A percentile compares a stretch with the other conserved stretches of the same genome.
These are phyloP conservation scores for Xylariaceae sp. DNA, from an alignment of 2,329 filamentous ascomycete species.

Conservation along the genomic window DNA sequence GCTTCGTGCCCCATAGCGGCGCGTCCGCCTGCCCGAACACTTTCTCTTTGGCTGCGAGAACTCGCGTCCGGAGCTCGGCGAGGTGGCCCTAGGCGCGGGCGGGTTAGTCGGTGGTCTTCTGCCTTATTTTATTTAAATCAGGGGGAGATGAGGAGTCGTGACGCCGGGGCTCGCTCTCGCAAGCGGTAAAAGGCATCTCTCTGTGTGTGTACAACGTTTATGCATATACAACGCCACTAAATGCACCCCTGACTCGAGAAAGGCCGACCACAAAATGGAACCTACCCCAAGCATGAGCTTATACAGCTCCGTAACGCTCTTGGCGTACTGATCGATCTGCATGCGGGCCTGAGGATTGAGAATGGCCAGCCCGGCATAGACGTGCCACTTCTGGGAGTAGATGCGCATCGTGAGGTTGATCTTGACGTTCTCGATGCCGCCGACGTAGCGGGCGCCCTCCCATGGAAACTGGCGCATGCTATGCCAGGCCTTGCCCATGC, in stretches of 20 bases:
- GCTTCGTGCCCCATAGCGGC: conserved; percentile 60
- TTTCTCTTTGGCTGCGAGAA: conserved; percentile 65
- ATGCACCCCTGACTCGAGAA: too few relatives aligned
- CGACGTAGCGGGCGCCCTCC: conserved; percentile 93
- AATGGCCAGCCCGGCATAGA: conserved; percentile 96
- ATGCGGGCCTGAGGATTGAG: conserved; percentile 89
- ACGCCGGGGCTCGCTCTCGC: too few relatives aligned
- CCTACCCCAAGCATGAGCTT: conserved; percentile 83
- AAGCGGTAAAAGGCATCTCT: too few relatives aligned
- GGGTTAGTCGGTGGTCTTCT: neutral
- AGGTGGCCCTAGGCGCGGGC: conserved; percentile 57
- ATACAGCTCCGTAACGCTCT: conserved; percentile 89
- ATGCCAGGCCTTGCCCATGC: conserved; percentile 98
- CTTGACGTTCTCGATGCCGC: conserved; percentile 98
- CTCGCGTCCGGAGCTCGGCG: conserved; percentile 71
- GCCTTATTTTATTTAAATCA: neutral
- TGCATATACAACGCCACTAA: too few relatives aligned
- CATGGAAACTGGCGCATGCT: conserved; percentile 95
- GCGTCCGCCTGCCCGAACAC: conserved; percentile 76
- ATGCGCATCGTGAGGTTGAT: conserved; percentile 98
- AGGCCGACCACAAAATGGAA: neutral
- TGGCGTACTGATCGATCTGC: conserved; percentile 93
- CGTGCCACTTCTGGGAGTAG: conserved; percentile 99
- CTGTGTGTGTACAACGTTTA: too few relatives aligned
- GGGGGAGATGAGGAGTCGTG: too few relatives aligned